phyloP scores from a whole-genome alignment of 2,329 filamentous ascomycete genomes.

The Aspergillus sp. region DNA sequence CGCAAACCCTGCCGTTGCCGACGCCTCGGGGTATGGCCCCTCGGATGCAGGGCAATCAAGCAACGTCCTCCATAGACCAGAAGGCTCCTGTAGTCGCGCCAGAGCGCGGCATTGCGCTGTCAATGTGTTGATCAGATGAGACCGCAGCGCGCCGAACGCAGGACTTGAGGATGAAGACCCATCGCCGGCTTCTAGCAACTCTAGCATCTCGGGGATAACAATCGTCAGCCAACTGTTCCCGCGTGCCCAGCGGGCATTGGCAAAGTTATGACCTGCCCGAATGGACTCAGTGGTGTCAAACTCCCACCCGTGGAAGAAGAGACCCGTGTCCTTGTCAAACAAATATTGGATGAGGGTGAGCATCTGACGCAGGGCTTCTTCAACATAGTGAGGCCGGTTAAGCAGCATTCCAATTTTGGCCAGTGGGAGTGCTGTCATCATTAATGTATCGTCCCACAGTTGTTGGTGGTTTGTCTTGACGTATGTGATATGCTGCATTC shows the following conservation, averaged over 20 bases:
- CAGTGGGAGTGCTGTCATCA: no score
- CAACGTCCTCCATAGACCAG: conserved; percentile 72
- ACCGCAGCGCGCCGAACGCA: conserved; percentile 63
- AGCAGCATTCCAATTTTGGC: conserved; percentile 76
- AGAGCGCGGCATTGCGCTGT: conserved; percentile 69
- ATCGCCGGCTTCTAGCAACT: conserved; percentile 56
- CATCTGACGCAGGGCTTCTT: conserved; percentile 76
- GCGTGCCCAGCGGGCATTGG: conserved; percentile 56
- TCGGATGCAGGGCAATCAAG: conserved; percentile 57
- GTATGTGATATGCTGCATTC: no score
- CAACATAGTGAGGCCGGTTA: conserved; percentile 68
- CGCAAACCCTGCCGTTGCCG: conserved; percentile 76
- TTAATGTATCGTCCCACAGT: no score
- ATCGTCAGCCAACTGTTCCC: conserved; percentile 71
- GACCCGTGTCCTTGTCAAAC: conserved; percentile 67
- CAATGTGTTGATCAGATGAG: conserved; percentile 54
- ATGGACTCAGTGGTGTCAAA: conserved; percentile 57
- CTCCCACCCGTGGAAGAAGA: conserved; percentile 80
- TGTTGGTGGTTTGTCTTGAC: no score
- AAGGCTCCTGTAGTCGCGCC: conserved; percentile 57
- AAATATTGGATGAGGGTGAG: conserved; percentile 77
- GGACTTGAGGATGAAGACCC: conserved; percentile 6
- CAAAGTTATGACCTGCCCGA: conserved; percentile 59
- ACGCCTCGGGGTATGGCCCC: conserved; percentile 73
- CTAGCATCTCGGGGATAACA: conserved; percentile 78